Evolutionary conservation across 345 rosid genomes (phyloP), one percentile per base, ranked within the genome.

Genomic region (Cochlearia excelsa): DNA sequence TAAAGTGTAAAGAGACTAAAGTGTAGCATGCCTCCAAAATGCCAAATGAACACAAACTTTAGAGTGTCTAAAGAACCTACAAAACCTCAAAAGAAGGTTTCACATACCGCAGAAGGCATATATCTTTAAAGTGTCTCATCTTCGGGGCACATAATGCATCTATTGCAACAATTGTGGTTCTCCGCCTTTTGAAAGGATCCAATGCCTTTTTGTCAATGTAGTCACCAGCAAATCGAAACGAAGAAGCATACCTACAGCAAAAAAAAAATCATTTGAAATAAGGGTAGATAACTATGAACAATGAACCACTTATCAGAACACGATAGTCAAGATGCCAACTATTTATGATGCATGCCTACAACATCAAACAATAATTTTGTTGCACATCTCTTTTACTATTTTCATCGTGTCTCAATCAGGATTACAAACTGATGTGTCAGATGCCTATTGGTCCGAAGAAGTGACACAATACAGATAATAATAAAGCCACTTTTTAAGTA

Each of bases 171-270:
- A 87, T 81, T 71, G 79, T 82, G 23, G 78, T 89, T 68, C 69
- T 82, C 48, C 72, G 86, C 63, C 97, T 83, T 69, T 80, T 71
- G 63, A 78, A 79, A 71, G 49, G 3, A 69, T 93, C 95, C 42
- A 74, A 43, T 54, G 61, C 67, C 71, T 61, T 87, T 66, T 77
- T 67, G 76, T 93, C 99, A 46, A 77, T 63, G 69, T 78, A 77
- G 67, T 87, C 85, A 70, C 95, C 94, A 56, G 87, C 62, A 82
- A 81, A 92, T 54, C 91, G 82, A 69, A 92, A 92, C 30, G 99
- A 80, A 46, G 94, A 84, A 69, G 96, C 95, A 79, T 93, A 93
- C 74, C 97, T 93, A 66, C 75, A 75, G 42, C 56, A 70, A 2
- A 40, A 8, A 64, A 66, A n/a, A 6, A 59, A 38, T 55, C 27